Evolutionary conservation across 2,329 filamentous ascomycete species (phyloP).

Genomic region (Colletotrichum sp.): DNA sequence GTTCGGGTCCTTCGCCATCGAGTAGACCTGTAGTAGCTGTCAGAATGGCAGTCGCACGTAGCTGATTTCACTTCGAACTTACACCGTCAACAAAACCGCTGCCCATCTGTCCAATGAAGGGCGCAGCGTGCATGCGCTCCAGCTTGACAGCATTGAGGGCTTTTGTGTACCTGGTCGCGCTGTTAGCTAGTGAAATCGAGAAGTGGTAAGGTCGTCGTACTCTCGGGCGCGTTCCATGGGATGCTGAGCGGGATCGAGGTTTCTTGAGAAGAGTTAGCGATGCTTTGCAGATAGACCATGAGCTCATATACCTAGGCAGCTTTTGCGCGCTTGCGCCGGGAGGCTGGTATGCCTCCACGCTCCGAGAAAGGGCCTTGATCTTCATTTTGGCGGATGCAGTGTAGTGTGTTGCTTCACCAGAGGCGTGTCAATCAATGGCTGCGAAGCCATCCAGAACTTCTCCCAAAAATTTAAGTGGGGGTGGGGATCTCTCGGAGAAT

Average conservation of each 20-base stretch:
- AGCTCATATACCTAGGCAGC: slow-evolving; percentile 44
- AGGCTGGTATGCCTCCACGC: slow-evolving; percentile 68
- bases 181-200: slow-evolving; percentile 14
- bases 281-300: not conserved
- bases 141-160: slow-evolving; percentile 82
- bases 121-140: slow-evolving; percentile 82
- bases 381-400: slow-evolving; percentile 45
- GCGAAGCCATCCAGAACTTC: slow-evolving; percentile 9
- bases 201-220: slow-evolving; percentile 72
- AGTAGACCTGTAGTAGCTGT: slow-evolving; percentile 54
- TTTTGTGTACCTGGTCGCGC: slow-evolving; percentile 40
- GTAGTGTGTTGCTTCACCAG: not conserved
- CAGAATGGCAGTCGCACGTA: not conserved
- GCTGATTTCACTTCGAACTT: slow-evolving; percentile 31
- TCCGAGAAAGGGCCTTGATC: slow-evolving; percentile 71
- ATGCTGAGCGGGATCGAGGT: slow-evolving; percentile 84
- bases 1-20: slow-evolving; percentile 79
- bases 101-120: slow-evolving; percentile 85
- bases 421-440: not conserved
- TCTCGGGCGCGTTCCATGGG: slow-evolving; percentile 91
- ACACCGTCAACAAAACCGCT: slow-evolving; percentile 89
- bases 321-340: slow-evolving; percentile 70
- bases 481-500: slow-evolving; percentile 14
- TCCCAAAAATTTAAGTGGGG: slow-evolving; percentile 25
- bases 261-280: slow-evolving; percentile 44